Percentiles rank a stretch among this genome's conserved stretches.
Conservation (phyloP, 768 basidiomycete species). For the Roridomyces roridus region DNA sequence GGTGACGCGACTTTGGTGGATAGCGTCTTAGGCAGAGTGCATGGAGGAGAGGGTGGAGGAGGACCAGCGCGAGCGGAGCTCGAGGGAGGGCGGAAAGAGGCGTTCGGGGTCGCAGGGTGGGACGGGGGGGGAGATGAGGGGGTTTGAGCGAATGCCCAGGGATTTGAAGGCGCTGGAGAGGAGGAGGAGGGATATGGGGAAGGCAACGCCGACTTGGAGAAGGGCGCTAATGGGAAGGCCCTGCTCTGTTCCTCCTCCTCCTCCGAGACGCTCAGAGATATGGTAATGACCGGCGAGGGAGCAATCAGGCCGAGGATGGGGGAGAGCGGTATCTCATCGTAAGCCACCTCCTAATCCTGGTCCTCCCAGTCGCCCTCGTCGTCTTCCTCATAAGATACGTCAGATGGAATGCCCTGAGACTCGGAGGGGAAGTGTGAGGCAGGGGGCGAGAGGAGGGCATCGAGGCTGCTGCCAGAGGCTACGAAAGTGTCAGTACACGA, state of each 20-base stretch:
- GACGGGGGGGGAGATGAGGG: neutral
- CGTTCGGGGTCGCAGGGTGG: neutral
- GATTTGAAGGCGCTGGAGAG: neutral
- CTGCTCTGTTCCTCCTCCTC: too few relatives aligned
- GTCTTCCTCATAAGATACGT: neutral
- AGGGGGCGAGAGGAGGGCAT: conserved; percentile 6
- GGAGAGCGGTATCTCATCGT: conserved; percentile 7
- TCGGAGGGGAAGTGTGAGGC: neutral
- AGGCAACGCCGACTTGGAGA: neutral
- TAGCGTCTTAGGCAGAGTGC: conserved; percentile 35
- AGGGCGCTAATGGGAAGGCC: too few relatives aligned
- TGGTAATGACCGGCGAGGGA: too few relatives aligned
- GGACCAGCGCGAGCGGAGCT: conserved; percentile 55
- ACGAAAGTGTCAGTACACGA: neutral
- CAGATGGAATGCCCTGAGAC: conserved; percentile 1
- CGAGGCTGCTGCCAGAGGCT: conserved; percentile 16
- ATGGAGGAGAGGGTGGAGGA: conserved; percentile 43
- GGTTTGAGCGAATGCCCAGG: neutral
- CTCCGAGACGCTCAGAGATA: too few relatives aligned
- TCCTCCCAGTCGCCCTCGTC: conserved; percentile 9
- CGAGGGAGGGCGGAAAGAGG: neutral
- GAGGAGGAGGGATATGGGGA: neutral
- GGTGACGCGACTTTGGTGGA: too few relatives aligned
- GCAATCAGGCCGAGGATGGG: too few relatives aligned
- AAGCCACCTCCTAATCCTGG: neutral